These are phyloP conservation scores for Podaxis mareebaensis DNA, from an alignment of 768 basidiomycete genomes.

Conservation along the genomic window DNA sequence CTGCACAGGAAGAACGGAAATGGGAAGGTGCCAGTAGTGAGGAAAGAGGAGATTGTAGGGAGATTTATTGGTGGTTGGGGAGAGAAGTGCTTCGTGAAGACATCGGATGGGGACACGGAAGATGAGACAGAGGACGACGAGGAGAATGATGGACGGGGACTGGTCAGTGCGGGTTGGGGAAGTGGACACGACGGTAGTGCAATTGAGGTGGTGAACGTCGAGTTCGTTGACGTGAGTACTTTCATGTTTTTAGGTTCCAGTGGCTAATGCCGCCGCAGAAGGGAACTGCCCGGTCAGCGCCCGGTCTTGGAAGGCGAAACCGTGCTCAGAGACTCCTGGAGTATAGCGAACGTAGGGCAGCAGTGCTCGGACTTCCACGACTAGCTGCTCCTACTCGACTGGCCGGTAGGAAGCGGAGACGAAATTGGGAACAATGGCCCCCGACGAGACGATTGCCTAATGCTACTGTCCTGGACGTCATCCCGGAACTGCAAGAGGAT, in stretches of 20 bases:
- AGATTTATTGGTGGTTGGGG: conserved; percentile 48
- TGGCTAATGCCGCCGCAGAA: conserved; percentile 35
- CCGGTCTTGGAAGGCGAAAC: conserved; percentile 59
- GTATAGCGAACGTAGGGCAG: conserved; percentile 58
- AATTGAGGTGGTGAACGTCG: conserved; percentile 66
- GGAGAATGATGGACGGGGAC: conserved; percentile 59
- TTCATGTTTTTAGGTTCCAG: conserved; percentile 11
- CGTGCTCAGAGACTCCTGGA: conserved; percentile 68
- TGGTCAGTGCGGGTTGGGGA: conserved; percentile 77
- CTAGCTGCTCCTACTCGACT: conserved; percentile 29
- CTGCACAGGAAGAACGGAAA: conserved; percentile 15
- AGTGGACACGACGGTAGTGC: conserved; percentile 77
- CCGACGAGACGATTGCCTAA: conserved; percentile 36
- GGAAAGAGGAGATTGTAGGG: conserved; percentile 45
- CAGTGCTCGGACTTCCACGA: conserved; percentile 40
- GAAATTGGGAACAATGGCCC: conserved; percentile 32
- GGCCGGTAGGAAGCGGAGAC: conserved; percentile 44
- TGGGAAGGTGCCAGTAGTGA: conserved; percentile 21
- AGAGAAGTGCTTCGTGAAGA: conserved; percentile 34
- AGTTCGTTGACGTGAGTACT: conserved; percentile 60
- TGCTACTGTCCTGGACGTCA: conserved; percentile 40
- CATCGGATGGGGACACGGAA: conserved; percentile 28
- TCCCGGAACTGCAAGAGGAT: conserved; percentile 38
- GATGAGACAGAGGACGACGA: conserved; percentile 28
- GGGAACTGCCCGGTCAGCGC: conserved; percentile 47